Evolutionary conservation across 257 asterid genomes (phyloP), one percentile per base, ranked within the genome.

Genomic region (Vinca minor): DNA sequence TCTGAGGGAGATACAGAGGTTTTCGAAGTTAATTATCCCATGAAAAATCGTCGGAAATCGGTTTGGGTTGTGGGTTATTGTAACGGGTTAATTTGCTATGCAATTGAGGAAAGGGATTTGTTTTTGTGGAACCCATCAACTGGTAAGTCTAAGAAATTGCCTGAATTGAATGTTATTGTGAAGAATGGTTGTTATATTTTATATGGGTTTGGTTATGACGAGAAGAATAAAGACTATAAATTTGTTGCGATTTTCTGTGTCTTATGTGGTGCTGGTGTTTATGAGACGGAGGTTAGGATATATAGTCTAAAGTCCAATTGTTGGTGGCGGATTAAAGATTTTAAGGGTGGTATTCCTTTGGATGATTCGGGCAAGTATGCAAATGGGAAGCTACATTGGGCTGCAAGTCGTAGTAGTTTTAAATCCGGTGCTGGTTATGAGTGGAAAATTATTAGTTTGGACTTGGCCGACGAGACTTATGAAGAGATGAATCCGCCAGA

Each of bases 361-460:
- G n/a, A n/a, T n/a, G n/a, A n/a, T n/a, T n/a, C n/a, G n/a, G n/a
- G n/a, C n/a, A n/a, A n/a, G n/a, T n/a, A n/a, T n/a, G n/a, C n/a
- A n/a, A n/a, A n/a, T n/a, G n/a, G n/a, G n/a, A n/a, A n/a, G n/a
- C n/a, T n/a, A n/a, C n/a, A n/a, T n/a, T n/a, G n/a, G n/a, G n/a
- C n/a, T n/a, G n/a, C n/a, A n/a, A n/a, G n/a, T n/a, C n/a, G n/a
- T n/a, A n/a, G n/a, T n/a, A n/a, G n/a, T 65, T 53, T 13, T 53
- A 76, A 41, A 17, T 23, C n/a, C 34, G 73, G 59, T 47, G 62
- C 56, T 9, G 71, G 34, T 42, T 42, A 61, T 31, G 61, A 17
- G 18, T 83, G 80, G 85, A 66, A 69, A 41, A 71, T 86, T 66
- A 74, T 79, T 38, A 68, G 72, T 39, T 61, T 86, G 45, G 91